Percentiles rank a stretch among this genome's conserved stretches.
Evolutionary conservation across 306 rosid genomes (phyloP).

Genomic region (Coriaria nepalensis): DNA sequence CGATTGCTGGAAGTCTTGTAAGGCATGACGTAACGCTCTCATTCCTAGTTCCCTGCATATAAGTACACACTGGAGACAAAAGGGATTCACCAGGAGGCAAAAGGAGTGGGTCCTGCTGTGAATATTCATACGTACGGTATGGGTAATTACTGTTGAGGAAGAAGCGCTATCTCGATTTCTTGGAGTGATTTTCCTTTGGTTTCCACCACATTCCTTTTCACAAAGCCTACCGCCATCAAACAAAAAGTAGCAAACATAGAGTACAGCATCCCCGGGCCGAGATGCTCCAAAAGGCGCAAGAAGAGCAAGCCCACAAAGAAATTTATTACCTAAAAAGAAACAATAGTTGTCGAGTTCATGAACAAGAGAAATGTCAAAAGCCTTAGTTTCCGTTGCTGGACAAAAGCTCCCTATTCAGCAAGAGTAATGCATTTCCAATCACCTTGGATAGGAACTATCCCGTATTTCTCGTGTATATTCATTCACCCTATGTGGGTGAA

Average conservation of each 20-base stretch:
- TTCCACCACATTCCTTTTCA: slow-evolving; percentile 78
- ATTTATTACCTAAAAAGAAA: slow-evolving; percentile 58
- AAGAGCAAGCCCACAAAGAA: slow-evolving; percentile 90
- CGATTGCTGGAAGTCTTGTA: no score
- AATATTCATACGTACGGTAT: no score
- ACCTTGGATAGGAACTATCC: no score
- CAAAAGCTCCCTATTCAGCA: no score
- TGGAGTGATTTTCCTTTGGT: slow-evolving; percentile 96
- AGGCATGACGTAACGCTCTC: no score
- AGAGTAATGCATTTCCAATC: no score
- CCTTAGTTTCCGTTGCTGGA: no score
- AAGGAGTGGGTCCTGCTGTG: neutral
- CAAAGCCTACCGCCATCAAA: slow-evolving; percentile 65
- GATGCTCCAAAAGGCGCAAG: slow-evolving; percentile 67
- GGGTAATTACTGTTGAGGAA: slow-evolving; percentile 47
- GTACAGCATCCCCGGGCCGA: slow-evolving; percentile 70
- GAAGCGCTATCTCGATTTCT: slow-evolving; percentile 95
- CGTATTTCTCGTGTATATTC: no score
- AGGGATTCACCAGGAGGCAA: slow-evolving; percentile 6
- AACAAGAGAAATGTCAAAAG: neutral
- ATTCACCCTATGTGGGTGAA: no score
- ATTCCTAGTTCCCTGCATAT: no score
- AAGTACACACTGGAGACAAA: slow-evolving; percentile 19
- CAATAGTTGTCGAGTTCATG: slow-evolving; percentile 6
- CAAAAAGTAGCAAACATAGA: slow-evolving; percentile 64